Percentiles rank a stretch among this genome's conserved stretches.
These are phyloP conservation scores for Luffa aegyptiaca DNA, from an alignment of 306 rosid genomes.

Conservation along the genomic window DNA sequence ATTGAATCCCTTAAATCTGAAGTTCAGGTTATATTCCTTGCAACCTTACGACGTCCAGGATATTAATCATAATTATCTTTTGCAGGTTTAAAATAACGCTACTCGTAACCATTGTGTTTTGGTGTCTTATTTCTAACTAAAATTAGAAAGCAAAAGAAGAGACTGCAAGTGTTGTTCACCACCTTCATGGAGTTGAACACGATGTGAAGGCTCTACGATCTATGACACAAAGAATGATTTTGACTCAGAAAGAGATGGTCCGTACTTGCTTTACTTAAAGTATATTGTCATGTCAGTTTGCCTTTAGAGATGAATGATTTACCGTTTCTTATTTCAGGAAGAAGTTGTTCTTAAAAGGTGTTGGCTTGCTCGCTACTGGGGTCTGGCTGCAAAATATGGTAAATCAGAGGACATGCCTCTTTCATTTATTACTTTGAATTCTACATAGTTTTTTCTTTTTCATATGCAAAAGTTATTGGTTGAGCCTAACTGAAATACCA, in stretches of 20 bases:
- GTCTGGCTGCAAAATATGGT: conserved; percentile 87
- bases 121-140: conserved; percentile 12
- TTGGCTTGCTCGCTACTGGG: conserved; percentile 99
- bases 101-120: conserved; percentile 2
- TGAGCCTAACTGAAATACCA: background rate
- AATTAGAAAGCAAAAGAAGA: conserved; percentile 68
- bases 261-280: conserved; percentile 13
- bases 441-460: background rate
- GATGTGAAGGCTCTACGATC: conserved; percentile 80
- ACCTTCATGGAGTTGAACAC: conserved; percentile 64
- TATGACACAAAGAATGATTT: conserved; percentile 94
- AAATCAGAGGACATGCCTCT: conserved; percentile 6
- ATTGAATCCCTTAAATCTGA: conserved; percentile 48
- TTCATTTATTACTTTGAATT: conserved; percentile 6
- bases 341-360: conserved; percentile 99
- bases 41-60: background rate
- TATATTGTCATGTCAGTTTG: conserved; percentile 7
- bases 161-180: conserved; percentile 36
- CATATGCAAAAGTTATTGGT: background rate
- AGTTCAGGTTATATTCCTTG: conserved; percentile 41
- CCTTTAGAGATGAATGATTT: conserved; percentile 14
- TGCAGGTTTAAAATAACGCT: conserved; percentile 8
- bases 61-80: background rate
- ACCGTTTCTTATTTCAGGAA: conserved; percentile 46
- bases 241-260: conserved; percentile 97